Conservation (phyloP, 495 filamentous ascomycete genomes). For the Penicillium steckii region DNA sequence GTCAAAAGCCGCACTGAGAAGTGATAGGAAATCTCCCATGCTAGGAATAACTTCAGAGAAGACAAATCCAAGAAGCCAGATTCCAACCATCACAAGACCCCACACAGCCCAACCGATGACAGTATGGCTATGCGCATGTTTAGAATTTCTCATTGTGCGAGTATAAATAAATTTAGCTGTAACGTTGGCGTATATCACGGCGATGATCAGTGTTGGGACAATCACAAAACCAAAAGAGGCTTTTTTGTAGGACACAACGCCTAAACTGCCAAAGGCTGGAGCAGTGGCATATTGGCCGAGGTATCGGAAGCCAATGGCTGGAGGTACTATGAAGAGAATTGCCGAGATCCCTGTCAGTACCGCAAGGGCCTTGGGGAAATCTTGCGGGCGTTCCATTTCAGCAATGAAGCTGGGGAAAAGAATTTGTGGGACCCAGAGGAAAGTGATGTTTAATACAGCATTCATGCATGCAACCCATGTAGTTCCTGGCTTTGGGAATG, state of each 20-base stretch:
- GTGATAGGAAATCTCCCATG: constrained; percentile 48
- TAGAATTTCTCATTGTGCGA: constrained; percentile 43
- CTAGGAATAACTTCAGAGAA: constrained; percentile 54
- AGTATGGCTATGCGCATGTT: constrained; percentile 50
- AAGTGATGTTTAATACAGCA: constrained; percentile 45
- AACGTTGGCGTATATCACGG: constrained; percentile 52
- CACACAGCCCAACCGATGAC: constrained; percentile 50
- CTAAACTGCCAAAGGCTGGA: constrained; percentile 52
- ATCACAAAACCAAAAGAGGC: constrained; percentile 46
- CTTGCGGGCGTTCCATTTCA: constrained; percentile 56
- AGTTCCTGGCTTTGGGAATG: constrained; percentile 44
- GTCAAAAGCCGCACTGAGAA: constrained; percentile 46
- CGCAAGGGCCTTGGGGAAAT: constrained; percentile 54
- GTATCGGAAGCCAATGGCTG: constrained; percentile 51
- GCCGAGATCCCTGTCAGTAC: constrained; percentile 47
- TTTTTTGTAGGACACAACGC: constrained; percentile 45
- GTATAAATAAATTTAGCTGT: constrained; percentile 51
- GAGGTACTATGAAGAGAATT: constrained; percentile 53
- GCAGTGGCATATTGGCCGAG: constrained; percentile 48
- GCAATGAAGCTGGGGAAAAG: constrained; percentile 58
- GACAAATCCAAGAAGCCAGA: constrained; percentile 48
- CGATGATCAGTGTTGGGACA: constrained; percentile 50
- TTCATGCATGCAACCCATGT: constrained; percentile 48
- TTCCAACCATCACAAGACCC: constrained; percentile 40
- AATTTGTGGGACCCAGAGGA: constrained; percentile 49